phyloP scores from a whole-genome alignment of 495 filamentous ascomycete genomes.

The Xylaria cubensis region DNA sequence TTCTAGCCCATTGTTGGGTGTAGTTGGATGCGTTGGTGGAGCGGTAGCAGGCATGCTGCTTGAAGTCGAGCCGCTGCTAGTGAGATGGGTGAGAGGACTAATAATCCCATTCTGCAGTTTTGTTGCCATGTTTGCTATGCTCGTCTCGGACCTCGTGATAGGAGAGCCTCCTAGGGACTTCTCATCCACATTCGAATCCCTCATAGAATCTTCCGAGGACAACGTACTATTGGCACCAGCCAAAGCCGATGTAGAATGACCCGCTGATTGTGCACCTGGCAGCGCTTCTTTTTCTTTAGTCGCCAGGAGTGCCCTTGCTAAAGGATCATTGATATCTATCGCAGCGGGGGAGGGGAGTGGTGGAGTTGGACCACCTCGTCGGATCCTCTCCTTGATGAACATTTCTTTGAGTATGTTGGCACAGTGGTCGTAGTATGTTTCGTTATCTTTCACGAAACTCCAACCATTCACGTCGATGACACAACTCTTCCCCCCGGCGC shows the following conservation, averaged over 20 bases:
- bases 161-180: conserved; percentile 32
- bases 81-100: conserved; percentile 42
- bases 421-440: conserved; percentile 95
- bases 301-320: conserved; percentile 40
- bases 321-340: conserved; percentile 51
- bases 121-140: conserved; percentile 35
- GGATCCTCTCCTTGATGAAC: conserved; percentile 77
- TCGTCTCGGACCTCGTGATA: conserved; percentile 44
- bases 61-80: conserved; percentile 40
- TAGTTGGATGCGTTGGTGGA: conserved; percentile 50
- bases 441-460: conserved; percentile 99
- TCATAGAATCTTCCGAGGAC: conserved; percentile 39
- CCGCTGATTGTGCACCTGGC: conserved; percentile 32
- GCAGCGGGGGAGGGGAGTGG: conserved; percentile 52
- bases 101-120: conserved; percentile 46
- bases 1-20: conserved; percentile 40
- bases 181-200: conserved; percentile 43
- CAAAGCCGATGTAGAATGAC: conserved; percentile 44
- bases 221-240: conserved; percentile 45
- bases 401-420: conserved; percentile 83
- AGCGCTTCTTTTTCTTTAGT: conserved; percentile 47
- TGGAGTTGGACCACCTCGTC: conserved; percentile 50
- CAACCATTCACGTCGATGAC: conserved; percentile 99
- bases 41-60: conserved; percentile 51
- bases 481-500: conserved; percentile 86